Percentiles rank a stretch among this genome's conserved stretches.
These are phyloP conservation scores for Rusavskia elegans DNA, from an alignment of 495 filamentous ascomycete species.

Conservation along the genomic window DNA sequence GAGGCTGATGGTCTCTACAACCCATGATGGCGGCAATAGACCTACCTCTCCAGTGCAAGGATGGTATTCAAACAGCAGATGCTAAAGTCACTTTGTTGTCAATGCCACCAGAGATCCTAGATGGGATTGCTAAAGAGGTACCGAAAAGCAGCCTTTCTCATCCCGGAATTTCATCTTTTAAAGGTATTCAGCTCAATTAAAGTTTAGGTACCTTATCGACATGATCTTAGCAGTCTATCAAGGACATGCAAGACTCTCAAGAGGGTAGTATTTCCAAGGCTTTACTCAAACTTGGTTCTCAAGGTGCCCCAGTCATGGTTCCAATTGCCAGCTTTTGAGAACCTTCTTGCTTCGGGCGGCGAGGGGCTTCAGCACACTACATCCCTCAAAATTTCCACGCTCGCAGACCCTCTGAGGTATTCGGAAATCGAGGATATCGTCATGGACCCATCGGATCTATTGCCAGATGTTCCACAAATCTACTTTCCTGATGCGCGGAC, in stretches of 20 bases:
- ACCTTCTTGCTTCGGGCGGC: background rate
- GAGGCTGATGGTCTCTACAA: too few species aligned
- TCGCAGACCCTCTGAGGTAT: background rate
- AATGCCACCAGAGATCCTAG: background rate
- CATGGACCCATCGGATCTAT: too few species aligned
- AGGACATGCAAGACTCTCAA: background rate
- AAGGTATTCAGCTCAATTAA: too few species aligned
- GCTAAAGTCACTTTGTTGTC: background rate
- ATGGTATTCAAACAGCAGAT: too few species aligned
- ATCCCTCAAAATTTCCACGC: background rate
- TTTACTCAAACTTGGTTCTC: background rate
- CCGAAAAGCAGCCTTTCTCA: too few species aligned
- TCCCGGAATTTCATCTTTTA: too few species aligned
- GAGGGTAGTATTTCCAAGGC: background rate
- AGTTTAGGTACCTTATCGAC: too few species aligned
- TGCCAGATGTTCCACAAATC: background rate
- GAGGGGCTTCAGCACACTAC: background rate
- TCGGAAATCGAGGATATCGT: background rate
- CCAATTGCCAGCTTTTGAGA: background rate
- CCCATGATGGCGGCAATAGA: too few species aligned
- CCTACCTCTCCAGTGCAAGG: too few species aligned
- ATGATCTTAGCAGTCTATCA: background rate
- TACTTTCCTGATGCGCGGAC: background rate
- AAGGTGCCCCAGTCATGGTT: background rate
- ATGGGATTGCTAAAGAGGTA: background rate